A percentile compares a stretch with the other conserved stretches of the same genome.
Conservation (phyloP, 1,284 basidiomycete genomes). For the Sporisorium iseilematis-ciliati region DNA sequence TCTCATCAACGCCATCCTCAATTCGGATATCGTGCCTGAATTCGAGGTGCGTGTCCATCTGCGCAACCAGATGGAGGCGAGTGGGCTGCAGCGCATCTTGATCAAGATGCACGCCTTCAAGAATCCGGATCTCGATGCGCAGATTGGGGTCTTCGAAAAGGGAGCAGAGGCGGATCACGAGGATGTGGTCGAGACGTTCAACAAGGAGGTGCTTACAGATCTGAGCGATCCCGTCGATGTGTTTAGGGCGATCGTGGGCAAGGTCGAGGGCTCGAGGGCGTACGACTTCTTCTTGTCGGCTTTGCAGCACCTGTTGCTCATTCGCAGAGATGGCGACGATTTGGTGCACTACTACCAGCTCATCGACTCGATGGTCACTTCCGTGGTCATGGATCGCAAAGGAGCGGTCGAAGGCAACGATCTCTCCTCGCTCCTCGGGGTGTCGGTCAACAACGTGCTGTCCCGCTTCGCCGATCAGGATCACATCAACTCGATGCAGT, state of each 20-base stretch:
- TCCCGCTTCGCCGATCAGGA: conserved; percentile 93
- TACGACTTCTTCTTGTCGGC: conserved; percentile 89
- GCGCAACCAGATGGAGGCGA: conserved; percentile 87
- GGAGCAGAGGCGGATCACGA: conserved; percentile 83
- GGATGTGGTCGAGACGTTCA: conserved; percentile 81
- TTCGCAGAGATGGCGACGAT: conserved; percentile 81
- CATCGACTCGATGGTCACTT: conserved; percentile 90
- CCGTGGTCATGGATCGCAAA: conserved; percentile 89
- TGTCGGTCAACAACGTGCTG: conserved; percentile 88
- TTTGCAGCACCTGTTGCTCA: conserved; percentile 90
- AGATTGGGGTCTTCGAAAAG: conserved; percentile 78
- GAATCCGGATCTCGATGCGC: conserved; percentile 76
- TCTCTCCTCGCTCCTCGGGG: conserved; percentile 86
- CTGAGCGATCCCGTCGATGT: conserved; percentile 87
- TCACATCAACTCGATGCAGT: conserved; percentile 80
- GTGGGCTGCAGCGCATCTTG: conserved; percentile 82
- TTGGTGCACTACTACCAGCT: conserved; percentile 91
- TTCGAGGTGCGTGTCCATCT: conserved; percentile 85
- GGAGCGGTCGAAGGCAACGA: conserved; percentile 76
- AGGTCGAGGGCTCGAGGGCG: conserved; percentile 81
- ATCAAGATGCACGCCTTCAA: conserved; percentile 79
- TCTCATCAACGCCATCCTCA: conserved; percentile 63
- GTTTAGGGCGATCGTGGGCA: conserved; percentile 82
- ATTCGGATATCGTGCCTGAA: conserved; percentile 63
- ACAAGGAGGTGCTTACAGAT: conserved; percentile 81